Percentiles rank a stretch among this genome's conserved stretches.
phyloP scores from a whole-genome alignment of 2,329 filamentous ascomycete genomes.

The Fragosphaeria purpurea region DNA sequence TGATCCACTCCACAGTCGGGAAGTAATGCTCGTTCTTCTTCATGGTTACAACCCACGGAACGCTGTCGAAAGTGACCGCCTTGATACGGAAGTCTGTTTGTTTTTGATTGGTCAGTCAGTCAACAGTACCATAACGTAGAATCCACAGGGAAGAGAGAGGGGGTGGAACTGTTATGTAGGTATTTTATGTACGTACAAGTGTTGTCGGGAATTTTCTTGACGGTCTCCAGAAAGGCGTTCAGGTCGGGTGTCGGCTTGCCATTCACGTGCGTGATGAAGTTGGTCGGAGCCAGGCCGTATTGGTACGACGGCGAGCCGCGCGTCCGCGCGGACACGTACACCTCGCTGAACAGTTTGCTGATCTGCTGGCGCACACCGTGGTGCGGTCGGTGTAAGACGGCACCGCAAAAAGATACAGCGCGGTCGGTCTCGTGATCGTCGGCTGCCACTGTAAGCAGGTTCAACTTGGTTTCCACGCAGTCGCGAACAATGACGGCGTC shows the following conservation, averaged over 20 bases:
- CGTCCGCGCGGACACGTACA: slow-evolving; percentile 85
- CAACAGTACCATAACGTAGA: no score
- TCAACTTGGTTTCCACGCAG: slow-evolving; percentile 65
- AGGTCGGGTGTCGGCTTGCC: slow-evolving; percentile 76
- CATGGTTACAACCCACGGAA: slow-evolving; percentile 99
- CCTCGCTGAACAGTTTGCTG: slow-evolving; percentile 87
- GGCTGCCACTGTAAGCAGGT: slow-evolving; percentile 76
- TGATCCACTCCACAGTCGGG: slow-evolving; percentile 60
- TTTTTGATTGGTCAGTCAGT: background rate
- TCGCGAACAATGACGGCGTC: slow-evolving; percentile 82
- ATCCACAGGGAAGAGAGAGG: background rate
- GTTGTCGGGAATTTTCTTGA: slow-evolving; percentile 85
- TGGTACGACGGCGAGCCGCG: slow-evolving; percentile 77
- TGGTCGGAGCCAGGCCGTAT: slow-evolving; percentile 88
- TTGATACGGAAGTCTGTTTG: slow-evolving; percentile 76
- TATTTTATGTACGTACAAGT: slow-evolving; percentile 51
- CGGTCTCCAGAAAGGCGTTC: slow-evolving; percentile 67
- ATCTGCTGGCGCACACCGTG: slow-evolving; percentile 97
- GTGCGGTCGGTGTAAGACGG: slow-evolving; percentile 84
- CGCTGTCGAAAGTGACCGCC: slow-evolving; percentile 96
- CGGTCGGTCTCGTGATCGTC: slow-evolving; percentile 87
- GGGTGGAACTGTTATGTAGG: no score
- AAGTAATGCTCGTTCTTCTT: slow-evolving; percentile 99
- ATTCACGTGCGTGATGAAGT: slow-evolving; percentile 96
- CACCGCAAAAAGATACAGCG: slow-evolving; percentile 89